A percentile compares a stretch with the other conserved stretches of the same genome.
Conservation (phyloP, 73 alveolate genomes). For the Paramecium pentaurelia region DNA sequence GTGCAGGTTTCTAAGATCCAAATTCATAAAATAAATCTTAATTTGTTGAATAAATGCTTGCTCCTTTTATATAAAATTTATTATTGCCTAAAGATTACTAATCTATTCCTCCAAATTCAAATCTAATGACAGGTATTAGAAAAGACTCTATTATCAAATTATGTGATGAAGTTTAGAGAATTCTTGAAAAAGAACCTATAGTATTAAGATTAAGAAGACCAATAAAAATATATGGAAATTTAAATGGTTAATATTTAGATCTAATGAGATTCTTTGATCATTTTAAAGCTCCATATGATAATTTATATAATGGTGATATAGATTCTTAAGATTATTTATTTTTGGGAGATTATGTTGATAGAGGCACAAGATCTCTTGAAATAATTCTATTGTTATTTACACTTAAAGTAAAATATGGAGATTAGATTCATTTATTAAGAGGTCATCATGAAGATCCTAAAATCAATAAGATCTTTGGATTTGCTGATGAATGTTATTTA, state of each 20-base stretch:
- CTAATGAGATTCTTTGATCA: conserved; percentile 97
- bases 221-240: conserved; percentile 94
- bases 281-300: conserved; percentile 55
- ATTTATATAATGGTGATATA: conserved; percentile 52
- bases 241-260: conserved; percentile 97
- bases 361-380: conserved; percentile 83
- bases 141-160: conserved; percentile 45
- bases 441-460: conserved; percentile 85
- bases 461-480: conserved; percentile 79
- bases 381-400: conserved; percentile 64
- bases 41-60: background rate
- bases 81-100: conserved; percentile 13
- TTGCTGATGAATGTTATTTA: conserved; percentile 79
- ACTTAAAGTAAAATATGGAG: conserved; percentile 59
- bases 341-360: conserved; percentile 84
- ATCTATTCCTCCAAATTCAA: conserved; percentile 6
- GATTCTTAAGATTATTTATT: conserved; percentile 70
- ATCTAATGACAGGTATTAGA: conserved; percentile 28
- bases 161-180: conserved; percentile 54
- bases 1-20: conserved; percentile 60
- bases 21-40: conserved; percentile 27
- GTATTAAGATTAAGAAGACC: conserved; percentile 14
- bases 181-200: conserved; percentile 35
- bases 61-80: background rate
- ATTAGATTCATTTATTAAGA: conserved; percentile 67